Base-by-base conservation (phyloP, 1,284 basidiomycete species). In the Mycena citricolor region DNA sequence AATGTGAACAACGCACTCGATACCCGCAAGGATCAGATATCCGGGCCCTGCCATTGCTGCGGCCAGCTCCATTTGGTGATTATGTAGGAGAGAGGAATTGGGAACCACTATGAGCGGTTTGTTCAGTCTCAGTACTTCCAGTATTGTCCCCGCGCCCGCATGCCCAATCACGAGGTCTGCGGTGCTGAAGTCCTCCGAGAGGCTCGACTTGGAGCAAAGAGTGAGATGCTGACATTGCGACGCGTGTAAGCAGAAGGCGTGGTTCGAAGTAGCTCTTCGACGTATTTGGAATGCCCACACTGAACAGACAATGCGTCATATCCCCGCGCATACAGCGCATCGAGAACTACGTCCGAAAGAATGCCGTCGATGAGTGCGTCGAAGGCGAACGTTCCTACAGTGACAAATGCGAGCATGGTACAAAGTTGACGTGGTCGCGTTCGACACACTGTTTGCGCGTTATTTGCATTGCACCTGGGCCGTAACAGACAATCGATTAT, bases 61-160 rank as follows among this genome's bases (percentile, higher is more conserved):
- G 0, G 95, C 92, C 5, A 99, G 73, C 60, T 99, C 93, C 32
- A 81, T 74, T 70, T 99, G 95, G 59, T 99, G 95, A 63, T 97
- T 90, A 65, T 97, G 88, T 67, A 95, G 81, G 34, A 99, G 69
- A 2, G 86, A 83, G 23, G 83, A 72, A 61, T 99, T 99, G 10
- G 94, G 93, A 1, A 97, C 84, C 11, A 91, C 88, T 51, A 99
- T 83, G 52, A 98, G 70, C 6, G 80, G 77, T 57, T 86, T 90
- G 23, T 72, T 68, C 39, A 79, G 71, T 20, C 94, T 76, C 32
- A 98, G 70, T 10, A 87, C 90, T 36, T 94, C 90, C 28, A 98
- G 74, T 56, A 98, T 94, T 2, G 94, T 97, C 7, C 94, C 95
- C 10, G 95, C 90, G 39, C 94, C 94, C 58, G 92, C 94, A 75